phyloP scores from a whole-genome alignment of 23 red algal species.

The Gracilaria vermiculophylla region DNA sequence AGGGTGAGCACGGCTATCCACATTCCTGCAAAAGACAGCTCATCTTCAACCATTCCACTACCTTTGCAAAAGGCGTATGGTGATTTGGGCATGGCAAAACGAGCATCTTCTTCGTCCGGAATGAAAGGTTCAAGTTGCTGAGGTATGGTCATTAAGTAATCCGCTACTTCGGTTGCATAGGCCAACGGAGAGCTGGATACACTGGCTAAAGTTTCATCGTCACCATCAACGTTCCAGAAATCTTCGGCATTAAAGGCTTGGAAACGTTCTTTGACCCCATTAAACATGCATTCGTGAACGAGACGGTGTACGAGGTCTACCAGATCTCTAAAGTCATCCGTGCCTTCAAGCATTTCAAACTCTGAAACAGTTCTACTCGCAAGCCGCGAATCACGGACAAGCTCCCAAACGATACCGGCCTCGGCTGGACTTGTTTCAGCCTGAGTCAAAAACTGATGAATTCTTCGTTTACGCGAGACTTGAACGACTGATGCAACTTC shows the following conservation, averaged over 20 bases:
- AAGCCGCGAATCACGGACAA: conserved; percentile 47
- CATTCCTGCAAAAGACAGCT: conserved; percentile 69
- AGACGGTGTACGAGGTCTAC: conserved; percentile 54
- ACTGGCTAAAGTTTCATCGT: conserved; percentile 44
- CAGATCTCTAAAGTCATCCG: conserved; percentile 27
- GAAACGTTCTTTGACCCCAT: conserved; percentile 51
- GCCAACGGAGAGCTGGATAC: conserved; percentile 69
- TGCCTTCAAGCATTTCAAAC: conserved; percentile 44
- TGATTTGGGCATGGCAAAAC: conserved; percentile 46
- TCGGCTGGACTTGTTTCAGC: conserved; percentile 25
- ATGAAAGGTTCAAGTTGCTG: conserved; percentile 86
- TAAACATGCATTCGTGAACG: conserved; percentile 69
- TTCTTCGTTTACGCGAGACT: conserved; percentile 1
- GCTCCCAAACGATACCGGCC: conserved; percentile 49
- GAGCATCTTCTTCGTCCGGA: conserved; percentile 74
- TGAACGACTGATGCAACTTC: conserved; percentile 48
- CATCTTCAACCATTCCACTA: not conserved
- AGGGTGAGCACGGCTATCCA: conserved; percentile 72
- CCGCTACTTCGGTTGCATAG: conserved; percentile 81
- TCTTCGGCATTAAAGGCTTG: conserved; percentile 28
- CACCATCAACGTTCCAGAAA: conserved; percentile 56
- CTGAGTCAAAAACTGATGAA: conserved; percentile 46
- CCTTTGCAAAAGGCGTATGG: conserved; percentile 37
- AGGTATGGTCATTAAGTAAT: conserved; percentile 79
- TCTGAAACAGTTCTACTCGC: conserved; percentile 22